Percentiles rank a stretch among this genome's conserved stretches.
Conservation (phyloP, 2,329 filamentous ascomycete species). For the Fusarium pseudonygamai region DNA sequence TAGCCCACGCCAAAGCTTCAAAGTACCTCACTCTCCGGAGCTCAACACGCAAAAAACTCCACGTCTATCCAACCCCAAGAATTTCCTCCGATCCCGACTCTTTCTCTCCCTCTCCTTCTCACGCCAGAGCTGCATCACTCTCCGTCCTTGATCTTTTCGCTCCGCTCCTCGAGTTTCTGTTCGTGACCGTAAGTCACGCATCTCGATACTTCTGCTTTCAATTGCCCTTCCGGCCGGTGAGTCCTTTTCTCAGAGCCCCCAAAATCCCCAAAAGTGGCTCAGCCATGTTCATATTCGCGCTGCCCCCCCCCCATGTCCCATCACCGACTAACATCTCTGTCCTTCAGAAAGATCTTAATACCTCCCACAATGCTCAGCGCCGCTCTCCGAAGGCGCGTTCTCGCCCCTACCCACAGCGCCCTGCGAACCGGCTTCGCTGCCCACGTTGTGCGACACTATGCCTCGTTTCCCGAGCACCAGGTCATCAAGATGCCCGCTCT, state of each 20-base stretch:
- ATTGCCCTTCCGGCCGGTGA: slow-evolving; percentile 40
- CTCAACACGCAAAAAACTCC: slow-evolving; percentile 55
- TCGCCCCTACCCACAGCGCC: slow-evolving; percentile 60
- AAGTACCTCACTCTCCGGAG: slow-evolving; percentile 49
- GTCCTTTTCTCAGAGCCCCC: slow-evolving; percentile 17
- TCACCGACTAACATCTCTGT: slow-evolving; percentile 33
- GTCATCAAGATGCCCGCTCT: slow-evolving; percentile 98
- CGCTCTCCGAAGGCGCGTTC: slow-evolving; percentile 69
- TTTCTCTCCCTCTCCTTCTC: slow-evolving; percentile 48
- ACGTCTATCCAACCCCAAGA: slow-evolving; percentile 50
- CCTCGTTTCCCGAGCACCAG: slow-evolving; percentile 91
- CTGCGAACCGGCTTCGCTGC: slow-evolving; percentile 62
- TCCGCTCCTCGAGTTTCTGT: slow-evolving; percentile 25
- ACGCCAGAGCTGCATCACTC: slow-evolving; percentile 41
- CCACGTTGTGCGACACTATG: slow-evolving; percentile 72
- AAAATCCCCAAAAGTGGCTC: slow-evolving; percentile 20
- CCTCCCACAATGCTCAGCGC: slow-evolving; percentile 66
- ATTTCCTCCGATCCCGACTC: slow-evolving; percentile 47
- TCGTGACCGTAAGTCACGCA: slow-evolving; percentile 31
- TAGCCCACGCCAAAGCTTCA: slow-evolving; percentile 46
- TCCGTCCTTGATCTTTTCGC: slow-evolving; percentile 33
- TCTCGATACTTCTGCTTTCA: slow-evolving; percentile 36
- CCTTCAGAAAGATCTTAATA: slow-evolving; percentile 45
- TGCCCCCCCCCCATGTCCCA: slow-evolving; percentile 28
- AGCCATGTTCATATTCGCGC: slow-evolving; percentile 29